phyloP scores from a whole-genome alignment of 139 green algal species.

The Coccomyxa sp. region DNA sequence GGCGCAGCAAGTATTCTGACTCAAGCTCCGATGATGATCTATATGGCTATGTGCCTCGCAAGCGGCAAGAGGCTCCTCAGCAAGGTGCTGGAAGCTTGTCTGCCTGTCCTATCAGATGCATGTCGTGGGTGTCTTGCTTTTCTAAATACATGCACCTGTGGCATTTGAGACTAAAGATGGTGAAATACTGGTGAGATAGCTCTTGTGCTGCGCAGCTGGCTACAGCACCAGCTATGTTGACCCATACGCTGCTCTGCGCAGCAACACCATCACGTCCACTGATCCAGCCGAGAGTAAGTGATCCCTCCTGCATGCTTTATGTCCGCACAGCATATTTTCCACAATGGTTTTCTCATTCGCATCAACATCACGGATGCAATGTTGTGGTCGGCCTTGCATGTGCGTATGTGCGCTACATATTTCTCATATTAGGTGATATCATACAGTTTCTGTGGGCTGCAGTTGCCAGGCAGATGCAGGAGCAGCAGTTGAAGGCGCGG shows the following conservation, averaged over 20 bases:
- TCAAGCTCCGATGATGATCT: constrained; percentile 27
- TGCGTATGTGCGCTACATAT: not conserved
- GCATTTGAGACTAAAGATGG: too few species aligned
- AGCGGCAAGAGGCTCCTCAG: constrained; percentile 23
- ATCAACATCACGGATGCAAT: not conserved
- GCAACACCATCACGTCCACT: constrained; percentile 16
- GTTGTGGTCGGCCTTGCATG: not conserved
- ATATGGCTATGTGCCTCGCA: constrained; percentile 45
- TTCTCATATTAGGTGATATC: not conserved
- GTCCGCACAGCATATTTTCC: not conserved
- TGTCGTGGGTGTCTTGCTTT: not conserved
- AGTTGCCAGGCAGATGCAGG: constrained; percentile 60
- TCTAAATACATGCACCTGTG: not conserved
- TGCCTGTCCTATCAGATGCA: not conserved
- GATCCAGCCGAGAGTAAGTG: constrained; percentile 32
- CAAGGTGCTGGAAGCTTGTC: not conserved
- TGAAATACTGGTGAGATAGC: too few species aligned
- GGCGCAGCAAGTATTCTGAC: not conserved
- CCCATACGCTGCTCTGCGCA: constrained; percentile 19
- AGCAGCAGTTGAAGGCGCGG: constrained; percentile 75
- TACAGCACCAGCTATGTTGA: constrained; percentile 29
- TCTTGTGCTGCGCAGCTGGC: not conserved
- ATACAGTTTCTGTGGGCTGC: not conserved
- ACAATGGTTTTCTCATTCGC: not conserved
- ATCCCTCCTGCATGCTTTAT: not conserved